A percentile compares a stretch with the other conserved stretches of the same genome.
phyloP scores from a whole-genome alignment of 2,329 filamentous ascomycete species.

The Paracorniculantispora psalliotae region DNA sequence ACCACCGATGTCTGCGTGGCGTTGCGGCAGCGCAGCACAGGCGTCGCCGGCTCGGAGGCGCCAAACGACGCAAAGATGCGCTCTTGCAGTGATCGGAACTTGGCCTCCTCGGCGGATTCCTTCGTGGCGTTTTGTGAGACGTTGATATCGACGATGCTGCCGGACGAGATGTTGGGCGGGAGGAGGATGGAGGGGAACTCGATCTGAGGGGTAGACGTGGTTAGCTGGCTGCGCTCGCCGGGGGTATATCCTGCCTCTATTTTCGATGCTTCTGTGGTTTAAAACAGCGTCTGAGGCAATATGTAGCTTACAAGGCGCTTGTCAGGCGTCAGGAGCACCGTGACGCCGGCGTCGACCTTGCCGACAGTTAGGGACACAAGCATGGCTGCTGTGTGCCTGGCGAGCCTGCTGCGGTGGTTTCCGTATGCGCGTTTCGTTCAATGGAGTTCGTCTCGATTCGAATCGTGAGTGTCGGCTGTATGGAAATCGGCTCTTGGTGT shows the following conservation, averaged over 20 bases:
- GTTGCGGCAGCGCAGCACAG: slow-evolving; percentile 86
- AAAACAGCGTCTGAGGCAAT: not conserved
- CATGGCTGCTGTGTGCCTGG: slow-evolving; percentile 49
- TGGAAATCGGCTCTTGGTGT: not conserved
- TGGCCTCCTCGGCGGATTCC: slow-evolving; percentile 67
- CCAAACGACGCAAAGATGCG: slow-evolving; percentile 86
- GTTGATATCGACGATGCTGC: slow-evolving; percentile 96
- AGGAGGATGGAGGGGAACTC: slow-evolving; percentile 98
- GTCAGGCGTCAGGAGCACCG: slow-evolving; percentile 92
- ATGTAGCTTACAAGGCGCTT: slow-evolving; percentile 73
- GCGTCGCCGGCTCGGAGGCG: slow-evolving; percentile 67
- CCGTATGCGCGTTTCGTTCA: not conserved
- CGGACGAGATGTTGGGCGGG: slow-evolving; percentile 88
- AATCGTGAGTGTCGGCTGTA: not conserved
- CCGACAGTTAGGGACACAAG: slow-evolving; percentile 96
- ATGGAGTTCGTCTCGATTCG: not conserved
- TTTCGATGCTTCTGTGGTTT: not conserved
- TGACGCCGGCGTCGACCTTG: slow-evolving; percentile 98
- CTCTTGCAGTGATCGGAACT: slow-evolving; percentile 82
- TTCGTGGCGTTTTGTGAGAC: slow-evolving; percentile 80
- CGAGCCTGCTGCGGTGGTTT: not conserved
- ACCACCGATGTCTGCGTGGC: slow-evolving; percentile 98
- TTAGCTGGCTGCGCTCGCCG: slow-evolving; percentile 19
- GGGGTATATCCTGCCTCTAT: no score
- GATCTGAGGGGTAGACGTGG: slow-evolving; percentile 56